Evolutionary conservation across 139 green algal species (phyloP).

Genomic region (Pseudopediastrum boryanum): DNA sequence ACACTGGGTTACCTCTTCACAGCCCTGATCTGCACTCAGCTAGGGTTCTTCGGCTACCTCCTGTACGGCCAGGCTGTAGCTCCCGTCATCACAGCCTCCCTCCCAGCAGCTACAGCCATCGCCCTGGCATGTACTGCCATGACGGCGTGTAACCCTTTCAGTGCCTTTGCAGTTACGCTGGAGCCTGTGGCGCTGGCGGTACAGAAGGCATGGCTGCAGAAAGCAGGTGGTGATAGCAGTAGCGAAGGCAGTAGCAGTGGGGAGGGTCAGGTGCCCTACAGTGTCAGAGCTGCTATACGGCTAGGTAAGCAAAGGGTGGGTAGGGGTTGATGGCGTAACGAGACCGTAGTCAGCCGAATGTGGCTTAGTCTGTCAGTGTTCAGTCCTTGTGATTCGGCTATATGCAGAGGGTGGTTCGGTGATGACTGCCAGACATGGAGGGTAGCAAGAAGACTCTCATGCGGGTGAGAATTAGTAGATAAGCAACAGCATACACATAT

Average conservation of each 20-base stretch:
- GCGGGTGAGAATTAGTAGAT: too few relatives aligned
- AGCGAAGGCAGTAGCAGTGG: too few relatives aligned
- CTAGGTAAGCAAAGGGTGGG: too few relatives aligned
- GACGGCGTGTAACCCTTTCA: slow-evolving; percentile 58
- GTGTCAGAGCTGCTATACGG: slow-evolving; percentile 31
- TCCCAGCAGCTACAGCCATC: not conserved
- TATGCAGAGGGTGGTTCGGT: too few relatives aligned
- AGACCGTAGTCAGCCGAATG: too few relatives aligned
- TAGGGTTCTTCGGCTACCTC: slow-evolving; percentile 16
- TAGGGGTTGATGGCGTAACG: too few relatives aligned
- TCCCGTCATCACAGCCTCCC: slow-evolving; percentile 24
- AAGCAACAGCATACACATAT: too few relatives aligned
- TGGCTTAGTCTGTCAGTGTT: too few relatives aligned
- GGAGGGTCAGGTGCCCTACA: slow-evolving; percentile 15
- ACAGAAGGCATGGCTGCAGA: slow-evolving; percentile 16
- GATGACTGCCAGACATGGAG: too few relatives aligned
- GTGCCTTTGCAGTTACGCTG: slow-evolving; percentile 75
- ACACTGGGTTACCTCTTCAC: slow-evolving; percentile 25
- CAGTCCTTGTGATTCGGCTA: too few relatives aligned
- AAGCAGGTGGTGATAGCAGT: too few relatives aligned
- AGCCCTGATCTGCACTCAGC: slow-evolving; percentile 25
- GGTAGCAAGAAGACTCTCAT: too few relatives aligned
- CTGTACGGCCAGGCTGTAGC: slow-evolving; percentile 9
- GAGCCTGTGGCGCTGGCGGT: slow-evolving; percentile 58
- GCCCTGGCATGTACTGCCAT: slow-evolving; percentile 21